These are phyloP conservation scores for Effrenium voratum DNA, from an alignment of 73 alveolate species.

Conservation along the genomic window DNA sequence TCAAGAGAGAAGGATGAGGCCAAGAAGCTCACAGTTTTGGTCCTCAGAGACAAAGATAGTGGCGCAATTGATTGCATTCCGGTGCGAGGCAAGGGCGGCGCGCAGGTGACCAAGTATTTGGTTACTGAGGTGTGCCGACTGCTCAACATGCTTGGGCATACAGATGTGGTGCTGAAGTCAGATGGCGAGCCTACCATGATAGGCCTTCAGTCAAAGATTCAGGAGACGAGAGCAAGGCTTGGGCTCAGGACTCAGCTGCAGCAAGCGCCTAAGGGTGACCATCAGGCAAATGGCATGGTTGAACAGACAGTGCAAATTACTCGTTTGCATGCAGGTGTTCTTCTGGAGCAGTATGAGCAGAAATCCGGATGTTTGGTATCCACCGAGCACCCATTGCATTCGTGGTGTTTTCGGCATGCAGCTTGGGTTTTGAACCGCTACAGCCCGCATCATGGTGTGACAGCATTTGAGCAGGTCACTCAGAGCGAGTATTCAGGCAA, in stretches of 20 bases:
- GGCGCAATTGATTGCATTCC: background rate
- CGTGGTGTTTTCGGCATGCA: background rate
- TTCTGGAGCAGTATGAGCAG: background rate
- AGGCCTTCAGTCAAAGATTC: background rate
- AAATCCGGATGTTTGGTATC: background rate
- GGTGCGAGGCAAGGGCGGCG: background rate
- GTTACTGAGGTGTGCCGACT: background rate
- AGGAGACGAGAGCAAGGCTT: background rate
- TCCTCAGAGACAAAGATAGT: background rate
- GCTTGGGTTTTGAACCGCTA: background rate
- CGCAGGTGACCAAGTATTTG: background rate
- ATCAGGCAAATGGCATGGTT: background rate
- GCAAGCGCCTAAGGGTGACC: background rate
- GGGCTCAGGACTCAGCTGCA: background rate
- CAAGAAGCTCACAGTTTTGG: background rate
- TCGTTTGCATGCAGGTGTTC: background rate
- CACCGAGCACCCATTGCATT: background rate
- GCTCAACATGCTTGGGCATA: background rate
- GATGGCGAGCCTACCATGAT: background rate
- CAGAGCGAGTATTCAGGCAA: background rate
- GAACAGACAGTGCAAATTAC: background rate
- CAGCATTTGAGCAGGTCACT: background rate
- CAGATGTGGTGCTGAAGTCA: background rate
- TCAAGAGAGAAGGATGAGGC: background rate
- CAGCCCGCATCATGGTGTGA: background rate